phyloP scores from a whole-genome alignment of 2,329 filamentous ascomycete species.

The Trichoderma sp. region DNA sequence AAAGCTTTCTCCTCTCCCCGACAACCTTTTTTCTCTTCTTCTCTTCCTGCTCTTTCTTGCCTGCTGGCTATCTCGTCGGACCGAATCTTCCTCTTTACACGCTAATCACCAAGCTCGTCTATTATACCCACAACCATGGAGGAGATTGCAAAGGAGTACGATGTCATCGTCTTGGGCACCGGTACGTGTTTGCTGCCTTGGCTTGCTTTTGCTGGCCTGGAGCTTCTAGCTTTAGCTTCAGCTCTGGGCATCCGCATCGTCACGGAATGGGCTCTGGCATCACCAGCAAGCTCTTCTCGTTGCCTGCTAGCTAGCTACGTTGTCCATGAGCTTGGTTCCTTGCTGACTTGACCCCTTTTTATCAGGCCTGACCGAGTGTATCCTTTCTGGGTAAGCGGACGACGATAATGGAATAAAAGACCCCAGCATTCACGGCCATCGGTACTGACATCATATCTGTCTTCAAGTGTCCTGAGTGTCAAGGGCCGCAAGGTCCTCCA shows the following conservation, averaged over 20 bases:
- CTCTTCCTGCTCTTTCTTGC: not conserved
- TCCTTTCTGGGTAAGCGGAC: constrained; percentile 82
- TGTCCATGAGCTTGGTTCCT: not conserved
- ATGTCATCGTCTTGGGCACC: constrained; percentile 97
- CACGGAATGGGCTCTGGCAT: not conserved
- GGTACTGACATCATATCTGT: constrained; percentile 16
- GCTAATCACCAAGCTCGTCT: constrained; percentile 19
- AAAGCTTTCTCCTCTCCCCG: not conserved
- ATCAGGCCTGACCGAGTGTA: constrained; percentile 96
- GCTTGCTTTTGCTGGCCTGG: not conserved
- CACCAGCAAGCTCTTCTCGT: not conserved
- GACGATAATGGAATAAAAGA: not conserved
- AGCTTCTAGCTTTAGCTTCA: not conserved
- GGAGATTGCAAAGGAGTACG: constrained; percentile 97
- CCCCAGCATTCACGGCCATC: constrained; percentile 34
- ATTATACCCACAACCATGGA: constrained; percentile 66
- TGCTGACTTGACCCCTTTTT: not conserved
- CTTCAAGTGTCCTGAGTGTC: constrained; percentile 78
- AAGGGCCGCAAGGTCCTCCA: constrained; percentile 99
- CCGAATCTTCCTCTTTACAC: not conserved
- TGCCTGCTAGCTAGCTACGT: not conserved
- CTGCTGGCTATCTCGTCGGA: not conserved
- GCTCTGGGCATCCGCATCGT: not conserved
- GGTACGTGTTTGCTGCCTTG: constrained; percentile 57
- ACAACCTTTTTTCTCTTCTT: not conserved